These are phyloP conservation scores for Puya raimondii DNA, from an alignment of 176 grass and related monocot genomes.

Conservation along the genomic window DNA sequence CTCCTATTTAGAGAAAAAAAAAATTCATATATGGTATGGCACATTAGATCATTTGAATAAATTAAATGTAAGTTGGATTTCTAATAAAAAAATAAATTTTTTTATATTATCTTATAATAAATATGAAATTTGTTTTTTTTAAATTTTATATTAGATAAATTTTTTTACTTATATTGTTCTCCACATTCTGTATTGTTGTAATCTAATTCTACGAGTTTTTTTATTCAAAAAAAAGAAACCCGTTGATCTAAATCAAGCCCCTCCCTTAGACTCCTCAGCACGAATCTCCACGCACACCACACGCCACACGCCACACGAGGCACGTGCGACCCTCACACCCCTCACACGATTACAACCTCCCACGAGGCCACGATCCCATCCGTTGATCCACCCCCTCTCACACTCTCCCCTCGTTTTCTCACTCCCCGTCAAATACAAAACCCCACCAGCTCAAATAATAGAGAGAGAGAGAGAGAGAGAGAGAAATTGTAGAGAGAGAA, in stretches of 20 bases:
- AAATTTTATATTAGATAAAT: too few species aligned
- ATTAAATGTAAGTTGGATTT: too few species aligned
- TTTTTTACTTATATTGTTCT: too few species aligned
- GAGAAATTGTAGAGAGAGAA: not conserved
- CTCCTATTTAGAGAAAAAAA: too few species aligned
- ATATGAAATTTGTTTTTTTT: too few species aligned
- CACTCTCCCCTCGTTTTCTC: conserved; percentile 9
- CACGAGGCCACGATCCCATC: not conserved
- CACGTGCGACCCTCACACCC: not conserved
- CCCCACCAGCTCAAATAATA: not conserved
- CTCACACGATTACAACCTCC: not conserved
- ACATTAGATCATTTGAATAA: too few species aligned
- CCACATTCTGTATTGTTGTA: too few species aligned
- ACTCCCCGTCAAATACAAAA: not conserved
- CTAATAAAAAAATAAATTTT: too few species aligned
- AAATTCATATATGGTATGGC: too few species aligned
- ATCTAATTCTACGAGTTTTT: too few species aligned
- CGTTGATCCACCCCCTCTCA: not conserved
- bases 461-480: not conserved
- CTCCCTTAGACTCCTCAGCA: conserved; percentile 7
- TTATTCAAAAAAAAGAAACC: too few species aligned
- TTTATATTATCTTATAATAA: too few species aligned
- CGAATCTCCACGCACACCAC: not conserved
- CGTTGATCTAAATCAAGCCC: conserved; percentile 3
- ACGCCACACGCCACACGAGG: not conserved